Percentiles rank a stretch among this genome's conserved stretches.
These are phyloP conservation scores for Escovopsis weberi DNA, from an alignment of 2,329 filamentous ascomycete genomes.

Conservation along the genomic window DNA sequence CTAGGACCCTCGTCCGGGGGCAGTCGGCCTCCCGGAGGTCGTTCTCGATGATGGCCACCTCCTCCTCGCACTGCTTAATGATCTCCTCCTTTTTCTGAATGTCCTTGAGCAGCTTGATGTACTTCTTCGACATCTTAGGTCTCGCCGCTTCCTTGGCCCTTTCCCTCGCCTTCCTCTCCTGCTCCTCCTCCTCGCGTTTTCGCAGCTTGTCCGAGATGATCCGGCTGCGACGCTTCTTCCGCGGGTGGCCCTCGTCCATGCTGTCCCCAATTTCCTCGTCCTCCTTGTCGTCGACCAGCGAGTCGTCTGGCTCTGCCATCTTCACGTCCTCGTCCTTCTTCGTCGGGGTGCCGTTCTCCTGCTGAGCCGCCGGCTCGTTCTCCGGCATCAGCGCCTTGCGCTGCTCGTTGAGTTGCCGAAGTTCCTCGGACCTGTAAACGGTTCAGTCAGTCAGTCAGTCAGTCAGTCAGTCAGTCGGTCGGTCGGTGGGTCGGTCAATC, in stretches of 20 bases:
- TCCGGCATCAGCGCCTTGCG: slow-evolving; percentile 58
- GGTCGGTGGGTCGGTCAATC: too few species aligned
- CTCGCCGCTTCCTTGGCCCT: slow-evolving; percentile 53
- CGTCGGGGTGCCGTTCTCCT: slow-evolving; percentile 29
- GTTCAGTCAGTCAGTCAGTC: background rate
- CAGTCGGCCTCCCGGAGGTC: slow-evolving; percentile 90
- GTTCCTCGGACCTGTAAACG: slow-evolving; percentile 48
- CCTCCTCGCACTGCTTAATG: slow-evolving; percentile 68
- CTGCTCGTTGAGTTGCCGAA: slow-evolving; percentile 57
- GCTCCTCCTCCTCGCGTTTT: slow-evolving; percentile 64
- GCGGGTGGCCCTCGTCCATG: slow-evolving; percentile 49
- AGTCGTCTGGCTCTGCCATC: slow-evolving; percentile 50
- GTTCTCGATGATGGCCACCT: slow-evolving; percentile 75
- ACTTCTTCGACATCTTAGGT: slow-evolving; percentile 73
- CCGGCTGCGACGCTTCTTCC: slow-evolving; percentile 42
- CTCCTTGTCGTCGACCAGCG: slow-evolving; percentile 26
- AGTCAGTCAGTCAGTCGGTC: too few species aligned
- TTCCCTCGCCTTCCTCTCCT: slow-evolving; percentile 56
- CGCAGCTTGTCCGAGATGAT: slow-evolving; percentile 49
- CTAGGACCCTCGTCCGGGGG: slow-evolving; percentile 74
- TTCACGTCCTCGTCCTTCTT: slow-evolving; percentile 44
- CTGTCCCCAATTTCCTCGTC: slow-evolving; percentile 52
- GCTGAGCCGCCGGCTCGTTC: slow-evolving; percentile 49
- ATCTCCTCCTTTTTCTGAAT: slow-evolving; percentile 76
- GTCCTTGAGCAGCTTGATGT: slow-evolving; percentile 72